Evolutionary conservation across 2,329 filamentous ascomycete species (phyloP).

Genomic region (Bipolaris victoriae): DNA sequence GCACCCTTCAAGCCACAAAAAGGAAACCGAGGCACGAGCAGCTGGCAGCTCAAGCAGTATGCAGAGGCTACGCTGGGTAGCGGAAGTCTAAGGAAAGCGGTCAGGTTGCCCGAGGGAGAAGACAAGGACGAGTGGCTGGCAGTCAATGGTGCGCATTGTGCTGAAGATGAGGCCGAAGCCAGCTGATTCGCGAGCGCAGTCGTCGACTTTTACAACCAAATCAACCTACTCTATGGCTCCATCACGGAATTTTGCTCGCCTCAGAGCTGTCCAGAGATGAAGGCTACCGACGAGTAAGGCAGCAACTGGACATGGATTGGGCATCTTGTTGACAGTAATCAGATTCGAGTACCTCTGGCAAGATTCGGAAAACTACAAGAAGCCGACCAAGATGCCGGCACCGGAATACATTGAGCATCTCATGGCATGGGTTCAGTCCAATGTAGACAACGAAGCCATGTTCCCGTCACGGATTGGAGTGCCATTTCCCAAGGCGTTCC

Average conservation of each 20-base stretch:
- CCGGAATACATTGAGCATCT: constrained; percentile 97
- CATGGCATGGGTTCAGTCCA: constrained; percentile 95
- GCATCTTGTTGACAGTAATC: constrained; percentile 6
- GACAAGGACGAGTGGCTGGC: constrained; percentile 98
- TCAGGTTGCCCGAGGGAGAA: constrained; percentile 95
- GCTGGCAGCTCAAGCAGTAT: constrained; percentile 95
- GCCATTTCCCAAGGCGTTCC: constrained; percentile 88
- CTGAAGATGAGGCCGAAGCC: constrained; percentile 1
- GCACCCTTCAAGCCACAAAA: constrained; percentile 91
- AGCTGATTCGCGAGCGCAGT: constrained; percentile 61
- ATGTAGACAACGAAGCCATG: constrained; percentile 92
- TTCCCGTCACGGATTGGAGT: constrained; percentile 96
- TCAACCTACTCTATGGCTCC: constrained; percentile 97
- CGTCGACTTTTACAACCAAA: constrained; percentile 99
- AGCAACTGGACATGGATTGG: too few species aligned
- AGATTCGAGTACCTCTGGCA: constrained; percentile 99
- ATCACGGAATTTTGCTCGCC: constrained; percentile 99
- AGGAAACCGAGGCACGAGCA: constrained; percentile 82
- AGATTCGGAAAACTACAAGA: constrained; percentile 90
- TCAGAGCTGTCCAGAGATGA: constrained; percentile 98
- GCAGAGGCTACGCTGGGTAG: constrained; percentile 95
- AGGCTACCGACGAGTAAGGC: constrained; percentile 92
- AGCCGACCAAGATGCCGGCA: constrained; percentile 96
- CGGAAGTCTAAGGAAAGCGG: constrained; percentile 92
- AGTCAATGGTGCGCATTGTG: constrained; percentile 76